Conservation (phyloP, 306 rosid species). For the Rosa rugosa region DNA sequence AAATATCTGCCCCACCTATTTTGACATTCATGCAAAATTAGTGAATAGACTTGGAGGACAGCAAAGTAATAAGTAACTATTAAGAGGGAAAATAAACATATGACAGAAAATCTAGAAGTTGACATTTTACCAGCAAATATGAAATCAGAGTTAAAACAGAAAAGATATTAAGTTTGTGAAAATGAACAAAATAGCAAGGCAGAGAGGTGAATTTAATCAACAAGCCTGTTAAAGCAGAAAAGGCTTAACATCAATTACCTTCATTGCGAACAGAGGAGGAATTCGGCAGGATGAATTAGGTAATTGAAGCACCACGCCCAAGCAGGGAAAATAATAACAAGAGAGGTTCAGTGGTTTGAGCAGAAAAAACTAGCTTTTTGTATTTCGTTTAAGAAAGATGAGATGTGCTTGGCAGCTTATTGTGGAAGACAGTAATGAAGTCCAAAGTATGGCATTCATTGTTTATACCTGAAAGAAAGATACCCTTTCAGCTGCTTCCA, state of each 20-base stretch:
- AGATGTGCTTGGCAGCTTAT: background rate
- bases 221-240: slow-evolving; percentile 2
- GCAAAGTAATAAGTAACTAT: background rate
- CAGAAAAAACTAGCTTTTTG: background rate
- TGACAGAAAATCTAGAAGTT: background rate
- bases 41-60: background rate
- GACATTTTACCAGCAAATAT: background rate
- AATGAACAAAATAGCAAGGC: slow-evolving; percentile 14
- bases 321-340: background rate
- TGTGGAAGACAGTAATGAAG: background rate
- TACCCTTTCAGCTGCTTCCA: slow-evolving; percentile 78
- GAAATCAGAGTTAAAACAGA: background rate
- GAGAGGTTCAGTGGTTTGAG: slow-evolving; percentile 9
- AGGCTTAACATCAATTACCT: slow-evolving; percentile 5
- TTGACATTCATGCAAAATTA: slow-evolving; percentile 24
- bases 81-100: background rate
- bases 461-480: slow-evolving; percentile 81
- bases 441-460: background rate
- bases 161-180: background rate
- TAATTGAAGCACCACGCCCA: background rate
- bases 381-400: background rate
- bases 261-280: slow-evolving; percentile 1
- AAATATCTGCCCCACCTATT: slow-evolving; percentile 86
- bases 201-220: slow-evolving; percentile 7
- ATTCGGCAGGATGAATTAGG: background rate